phyloP scores from a whole-genome alignment of 768 basidiomycete genomes.

The Mycena crocata region DNA sequence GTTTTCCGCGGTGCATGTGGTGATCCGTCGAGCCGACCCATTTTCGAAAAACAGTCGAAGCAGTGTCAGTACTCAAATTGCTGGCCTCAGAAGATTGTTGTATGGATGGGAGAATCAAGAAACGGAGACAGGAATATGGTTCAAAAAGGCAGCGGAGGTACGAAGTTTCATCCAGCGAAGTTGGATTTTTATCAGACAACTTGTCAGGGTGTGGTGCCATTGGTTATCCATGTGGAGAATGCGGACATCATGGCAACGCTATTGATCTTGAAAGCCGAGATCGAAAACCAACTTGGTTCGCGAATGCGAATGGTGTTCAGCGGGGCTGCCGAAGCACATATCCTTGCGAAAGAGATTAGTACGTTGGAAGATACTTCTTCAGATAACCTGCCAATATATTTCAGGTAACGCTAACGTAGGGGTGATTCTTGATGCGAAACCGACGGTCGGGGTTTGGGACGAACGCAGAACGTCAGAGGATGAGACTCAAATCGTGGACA shows the following conservation, averaged over 20 bases:
- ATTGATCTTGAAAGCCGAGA: constrained; percentile 74
- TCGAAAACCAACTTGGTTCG: constrained; percentile 67
- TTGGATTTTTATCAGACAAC: background rate
- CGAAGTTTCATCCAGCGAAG: background rate
- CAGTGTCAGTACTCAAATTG: constrained; percentile 77
- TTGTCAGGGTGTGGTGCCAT: constrained; percentile 66
- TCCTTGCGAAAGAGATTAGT: constrained; percentile 78
- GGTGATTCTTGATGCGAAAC: constrained; percentile 64
- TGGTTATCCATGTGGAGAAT: constrained; percentile 75
- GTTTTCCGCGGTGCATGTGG: constrained; percentile 72
- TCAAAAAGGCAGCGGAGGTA: constrained; percentile 68
- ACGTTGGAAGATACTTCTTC: constrained; percentile 14
- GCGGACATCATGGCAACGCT: constrained; percentile 82
- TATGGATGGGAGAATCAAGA: constrained; percentile 61
- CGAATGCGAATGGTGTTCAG: constrained; percentile 72
- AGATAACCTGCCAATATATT: background rate
- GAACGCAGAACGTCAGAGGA: constrained; percentile 67
- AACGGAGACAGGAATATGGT: constrained; percentile 64
- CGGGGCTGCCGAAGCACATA: constrained; percentile 71
- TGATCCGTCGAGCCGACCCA: constrained; percentile 57
- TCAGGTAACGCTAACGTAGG: constrained; percentile 61
- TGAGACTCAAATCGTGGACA: background rate
- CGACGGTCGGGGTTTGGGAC: constrained; percentile 83
- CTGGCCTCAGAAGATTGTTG: constrained; percentile 70
- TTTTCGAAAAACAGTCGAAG: constrained; percentile 42